These are phyloP conservation scores for Hypericum androsaemum DNA, from an alignment of 345 rosid genomes.

Conservation along the genomic window DNA sequence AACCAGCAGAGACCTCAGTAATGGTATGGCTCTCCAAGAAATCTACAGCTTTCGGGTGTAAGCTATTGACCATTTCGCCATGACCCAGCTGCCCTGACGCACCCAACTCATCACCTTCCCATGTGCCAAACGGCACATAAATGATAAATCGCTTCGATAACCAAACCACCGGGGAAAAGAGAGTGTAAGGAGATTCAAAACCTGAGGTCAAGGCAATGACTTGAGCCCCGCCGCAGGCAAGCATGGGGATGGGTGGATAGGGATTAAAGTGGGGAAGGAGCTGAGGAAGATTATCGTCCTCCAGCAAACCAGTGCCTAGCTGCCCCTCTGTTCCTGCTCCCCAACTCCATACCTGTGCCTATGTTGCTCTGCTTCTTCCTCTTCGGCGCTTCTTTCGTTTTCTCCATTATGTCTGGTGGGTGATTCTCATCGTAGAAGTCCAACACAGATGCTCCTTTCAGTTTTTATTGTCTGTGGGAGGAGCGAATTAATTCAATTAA, in stretches of 20 bases:
- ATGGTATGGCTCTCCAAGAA: slow-evolving; percentile 17
- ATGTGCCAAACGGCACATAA: slow-evolving; percentile 19
- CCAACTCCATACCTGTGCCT: slow-evolving; percentile 65
- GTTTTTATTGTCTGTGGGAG: no score
- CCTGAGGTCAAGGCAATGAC: slow-evolving; percentile 62
- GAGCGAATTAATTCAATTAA: no score
- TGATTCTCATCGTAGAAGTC: no score
- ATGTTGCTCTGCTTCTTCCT: background rate
- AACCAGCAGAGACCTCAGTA: no score
- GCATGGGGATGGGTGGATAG: slow-evolving; percentile 41
- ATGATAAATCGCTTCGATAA: slow-evolving; percentile 18
- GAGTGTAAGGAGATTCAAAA: slow-evolving; percentile 1
- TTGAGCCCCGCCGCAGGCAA: slow-evolving; percentile 93
- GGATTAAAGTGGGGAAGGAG: slow-evolving; percentile 43
- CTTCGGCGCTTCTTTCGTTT: no score
- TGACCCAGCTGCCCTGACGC: slow-evolving; percentile 85
- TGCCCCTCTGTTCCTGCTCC: slow-evolving; percentile 98
- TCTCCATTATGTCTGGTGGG: no score
- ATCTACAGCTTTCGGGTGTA: background rate
- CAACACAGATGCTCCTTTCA: no score
- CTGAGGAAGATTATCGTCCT: slow-evolving; percentile 75
- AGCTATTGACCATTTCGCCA: slow-evolving; percentile 38
- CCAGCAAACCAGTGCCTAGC: slow-evolving; percentile 50
- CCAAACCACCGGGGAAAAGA: no score
- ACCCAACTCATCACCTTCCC: slow-evolving; percentile 83